These are phyloP conservation scores for Suillus weaverae DNA, from an alignment of 768 basidiomycete genomes.

Conservation along the genomic window DNA sequence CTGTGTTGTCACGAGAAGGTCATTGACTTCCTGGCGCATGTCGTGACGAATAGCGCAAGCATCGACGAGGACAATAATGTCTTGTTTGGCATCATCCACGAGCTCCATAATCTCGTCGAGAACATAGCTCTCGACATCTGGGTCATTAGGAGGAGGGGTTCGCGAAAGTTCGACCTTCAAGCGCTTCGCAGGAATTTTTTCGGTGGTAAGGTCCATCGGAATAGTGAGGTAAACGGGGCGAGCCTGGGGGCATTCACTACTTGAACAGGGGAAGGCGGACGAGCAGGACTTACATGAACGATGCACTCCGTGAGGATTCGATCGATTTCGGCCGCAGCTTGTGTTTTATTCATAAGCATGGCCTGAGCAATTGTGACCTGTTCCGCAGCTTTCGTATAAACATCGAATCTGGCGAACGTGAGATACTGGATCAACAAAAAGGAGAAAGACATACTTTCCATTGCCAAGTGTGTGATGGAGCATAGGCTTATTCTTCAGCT, in stretches of 20 bases:
- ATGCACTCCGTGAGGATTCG: constrained; percentile 72
- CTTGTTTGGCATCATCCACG: constrained; percentile 55
- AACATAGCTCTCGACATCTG: constrained; percentile 63
- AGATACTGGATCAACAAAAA: not conserved
- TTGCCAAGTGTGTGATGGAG: constrained; percentile 91
- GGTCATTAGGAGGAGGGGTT: constrained; percentile 51
- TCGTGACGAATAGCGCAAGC: constrained; percentile 79
- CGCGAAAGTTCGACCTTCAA: constrained; percentile 60
- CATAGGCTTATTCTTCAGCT: constrained; percentile 71
- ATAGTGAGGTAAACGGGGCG: constrained; percentile 87
- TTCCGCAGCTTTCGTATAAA: constrained; percentile 71
- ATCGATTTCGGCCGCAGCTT: constrained; percentile 75
- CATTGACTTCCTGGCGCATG: constrained; percentile 58
- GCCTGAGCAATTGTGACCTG: constrained; percentile 77
- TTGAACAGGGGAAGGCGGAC: not conserved
- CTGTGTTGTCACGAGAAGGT: constrained; percentile 61
- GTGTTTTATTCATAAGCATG: constrained; percentile 47
- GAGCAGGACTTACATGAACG: constrained; percentile 38
- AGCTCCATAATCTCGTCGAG: constrained; percentile 69
- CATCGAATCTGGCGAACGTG: constrained; percentile 60
- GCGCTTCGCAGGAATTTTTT: constrained; percentile 62
- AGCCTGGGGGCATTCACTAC: constrained; percentile 43
- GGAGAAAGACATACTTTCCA: constrained; percentile 47
- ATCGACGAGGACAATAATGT: constrained; percentile 77
- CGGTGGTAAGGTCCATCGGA: constrained; percentile 78